Conservation (phyloP, 257 asterid genomes). For the Jacaranda copaia region DNA sequence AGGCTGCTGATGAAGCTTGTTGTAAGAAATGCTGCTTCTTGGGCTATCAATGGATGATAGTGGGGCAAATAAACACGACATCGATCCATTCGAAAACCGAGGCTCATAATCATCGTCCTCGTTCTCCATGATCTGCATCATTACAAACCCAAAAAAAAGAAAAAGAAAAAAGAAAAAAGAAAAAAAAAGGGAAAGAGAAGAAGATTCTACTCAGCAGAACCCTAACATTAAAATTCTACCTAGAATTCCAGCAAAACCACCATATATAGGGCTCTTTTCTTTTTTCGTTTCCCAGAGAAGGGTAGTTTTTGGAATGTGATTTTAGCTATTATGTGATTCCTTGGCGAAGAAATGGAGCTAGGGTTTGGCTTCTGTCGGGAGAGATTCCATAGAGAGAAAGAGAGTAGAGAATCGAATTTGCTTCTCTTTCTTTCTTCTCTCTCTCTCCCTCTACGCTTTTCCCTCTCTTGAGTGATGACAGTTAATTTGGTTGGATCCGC, state of each 20-base stretch:
- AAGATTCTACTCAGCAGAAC: not conserved
- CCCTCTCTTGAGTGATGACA: constrained; percentile 25
- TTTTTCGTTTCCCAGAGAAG: not conserved
- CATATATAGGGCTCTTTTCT: constrained; percentile 18
- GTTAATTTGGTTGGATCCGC: constrained; percentile 38
- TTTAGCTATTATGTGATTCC: constrained; percentile 27
- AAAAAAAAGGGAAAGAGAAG: too few relatives aligned
- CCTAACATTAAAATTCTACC: constrained; percentile 26
- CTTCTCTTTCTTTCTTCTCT: not conserved
- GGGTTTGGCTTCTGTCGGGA: constrained; percentile 56
- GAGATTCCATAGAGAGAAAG: constrained; percentile 52
- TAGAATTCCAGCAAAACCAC: constrained; percentile 22
- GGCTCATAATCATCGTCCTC: constrained; percentile 41
- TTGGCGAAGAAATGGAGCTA: constrained; percentile 42
- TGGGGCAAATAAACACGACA: constrained; percentile 45
- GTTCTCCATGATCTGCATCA: constrained; percentile 45
- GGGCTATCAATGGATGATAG: constrained; percentile 26
- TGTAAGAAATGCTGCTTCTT: constrained; percentile 52
- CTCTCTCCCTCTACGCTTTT: constrained; percentile 17
- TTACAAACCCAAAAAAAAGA: constrained; percentile 4
- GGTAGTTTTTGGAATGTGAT: constrained; percentile 2
- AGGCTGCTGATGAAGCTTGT: constrained; percentile 62
- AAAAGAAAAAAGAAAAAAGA: not conserved
- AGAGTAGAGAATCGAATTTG: constrained; percentile 38
- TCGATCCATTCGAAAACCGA: constrained; percentile 48